Conservation (phyloP, 345 rosid genomes). For the Trapa incisa region DNA sequence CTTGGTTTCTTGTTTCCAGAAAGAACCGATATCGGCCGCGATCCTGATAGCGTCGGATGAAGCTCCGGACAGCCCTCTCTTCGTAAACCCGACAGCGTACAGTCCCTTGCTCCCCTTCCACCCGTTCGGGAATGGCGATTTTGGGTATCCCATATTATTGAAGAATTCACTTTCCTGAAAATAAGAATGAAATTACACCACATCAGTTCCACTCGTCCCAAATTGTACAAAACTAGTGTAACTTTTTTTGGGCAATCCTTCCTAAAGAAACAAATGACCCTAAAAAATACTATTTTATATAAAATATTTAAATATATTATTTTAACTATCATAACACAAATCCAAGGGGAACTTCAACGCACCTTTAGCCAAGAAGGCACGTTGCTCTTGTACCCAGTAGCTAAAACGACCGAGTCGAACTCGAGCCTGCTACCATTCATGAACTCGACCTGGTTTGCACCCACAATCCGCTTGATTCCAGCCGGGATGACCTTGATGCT, state of each 20-base stretch:
- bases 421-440: constrained; percentile 41
- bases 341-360: too few relatives aligned
- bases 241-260: too few relatives aligned
- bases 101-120: constrained; percentile 81
- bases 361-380: constrained; percentile 41
- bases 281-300: too few relatives aligned
- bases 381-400: constrained; percentile 73
- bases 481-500: constrained; percentile 53
- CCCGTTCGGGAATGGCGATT: constrained; percentile 48
- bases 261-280: too few relatives aligned
- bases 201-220: neutral
- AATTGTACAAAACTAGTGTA: too few relatives aligned
- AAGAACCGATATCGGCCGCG: constrained; percentile 61
- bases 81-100: constrained; percentile 86
- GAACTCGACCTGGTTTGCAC: constrained; percentile 42
- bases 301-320: too few relatives aligned
- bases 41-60: constrained; percentile 63
- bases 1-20: constrained; percentile 74
- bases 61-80: constrained; percentile 83
- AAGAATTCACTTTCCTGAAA: constrained; percentile 69
- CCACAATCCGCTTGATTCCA: constrained; percentile 40
- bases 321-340: too few relatives aligned
- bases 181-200: neutral
- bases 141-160: constrained; percentile 61
- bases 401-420: constrained; percentile 50